Evolutionary conservation across 2,329 filamentous ascomycete genomes (phyloP), one percentile per base, ranked within the genome.

Genomic region (Phyllosticta citrichinensis): DNA sequence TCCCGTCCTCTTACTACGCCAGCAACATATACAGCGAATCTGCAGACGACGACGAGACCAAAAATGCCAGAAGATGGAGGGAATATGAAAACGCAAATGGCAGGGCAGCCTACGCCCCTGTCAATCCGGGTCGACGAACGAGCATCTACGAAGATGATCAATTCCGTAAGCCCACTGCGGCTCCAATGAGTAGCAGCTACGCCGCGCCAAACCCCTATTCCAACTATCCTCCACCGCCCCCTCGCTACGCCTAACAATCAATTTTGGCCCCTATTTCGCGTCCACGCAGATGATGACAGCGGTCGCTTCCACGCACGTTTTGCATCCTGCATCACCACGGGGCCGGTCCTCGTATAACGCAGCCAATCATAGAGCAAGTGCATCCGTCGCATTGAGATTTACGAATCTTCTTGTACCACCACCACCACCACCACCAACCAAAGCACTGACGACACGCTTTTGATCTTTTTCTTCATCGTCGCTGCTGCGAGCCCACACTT

Each of bases 21-120:
- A 70, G 69, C 5, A 71, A 70, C 53, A 63, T 71, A 10, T 69
- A 73, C 55, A 62, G 56, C 62, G 69, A 67, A n/a, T 56, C 65
- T 1, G 68, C 70, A 9, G 72, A 74, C 19, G 70, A 72, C 3
- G 64, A 65, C 27, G 64, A 50, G 17, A n/a, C 40, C 40, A 47
- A 47, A 19, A 47, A 47, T 47, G 40, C 40, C 40, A 47, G 40
- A 8, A 47, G 40, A 8, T 47, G 14, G 14, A 47, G 40, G n/a
- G 40, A 47, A n/a, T 47, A 47, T 47, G 40, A 47, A 47, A 47
- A n/a, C 6, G 40, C 40, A 3, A 47, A 47, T n/a, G 40, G 40
- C 40, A 47, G 40, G 6, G 6, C 40, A 47, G 14, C 40, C 14
- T 47, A 47, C 17, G 40, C 40, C n/a, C 14, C 40, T 14, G 17